A percentile compares a stretch with the other conserved stretches of the same genome.
Evolutionary conservation across 768 basidiomycete genomes (phyloP).

Genomic region (Rhizopogon vinicolor): DNA sequence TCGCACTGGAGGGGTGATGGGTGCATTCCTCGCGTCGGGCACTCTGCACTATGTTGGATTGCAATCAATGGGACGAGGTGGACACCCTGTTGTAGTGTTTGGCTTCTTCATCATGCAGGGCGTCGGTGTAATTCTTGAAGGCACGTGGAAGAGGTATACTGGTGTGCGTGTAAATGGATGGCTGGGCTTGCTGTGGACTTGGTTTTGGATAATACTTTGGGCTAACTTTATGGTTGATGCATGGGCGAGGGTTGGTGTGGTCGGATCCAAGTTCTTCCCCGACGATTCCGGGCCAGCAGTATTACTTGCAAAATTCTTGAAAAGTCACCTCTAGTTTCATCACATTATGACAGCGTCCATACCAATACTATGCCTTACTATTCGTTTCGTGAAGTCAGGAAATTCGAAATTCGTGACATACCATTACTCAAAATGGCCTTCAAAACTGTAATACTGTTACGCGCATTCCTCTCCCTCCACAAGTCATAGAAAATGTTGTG

Average conservation of each 20-base stretch:
- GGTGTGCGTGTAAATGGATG: constrained; percentile 45
- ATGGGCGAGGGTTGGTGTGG: constrained; percentile 15
- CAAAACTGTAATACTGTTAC: no score
- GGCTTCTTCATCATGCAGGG: constrained; percentile 59
- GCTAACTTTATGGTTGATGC: constrained; percentile 45
- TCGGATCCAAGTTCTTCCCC: background rate
- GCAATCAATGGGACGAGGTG: constrained; percentile 54
- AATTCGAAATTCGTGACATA: no score
- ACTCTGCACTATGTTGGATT: constrained; percentile 54
- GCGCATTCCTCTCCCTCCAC: constrained; percentile 14
- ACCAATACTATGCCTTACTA: no score
- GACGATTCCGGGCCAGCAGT: constrained; percentile 1
- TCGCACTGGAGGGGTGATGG: constrained; percentile 44
- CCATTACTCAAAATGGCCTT: no score
- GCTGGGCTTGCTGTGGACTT: constrained; percentile 49
- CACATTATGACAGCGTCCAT: no score
- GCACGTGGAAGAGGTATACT: constrained; percentile 36
- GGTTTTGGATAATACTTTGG: constrained; percentile 42
- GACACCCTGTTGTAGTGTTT: constrained; percentile 35
- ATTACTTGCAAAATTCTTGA: constrained; percentile 6
- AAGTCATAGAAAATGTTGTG: constrained; percentile 41
- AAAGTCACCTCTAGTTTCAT: background rate
- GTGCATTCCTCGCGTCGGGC: constrained; percentile 56
- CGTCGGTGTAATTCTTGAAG: constrained; percentile 47
- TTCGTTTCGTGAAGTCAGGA: no score